A percentile compares a stretch with the other conserved stretches of the same genome.
These are phyloP conservation scores for Alloteropsis semialata DNA, from an alignment of 176 grass and related monocot genomes.

Conservation along the genomic window DNA sequence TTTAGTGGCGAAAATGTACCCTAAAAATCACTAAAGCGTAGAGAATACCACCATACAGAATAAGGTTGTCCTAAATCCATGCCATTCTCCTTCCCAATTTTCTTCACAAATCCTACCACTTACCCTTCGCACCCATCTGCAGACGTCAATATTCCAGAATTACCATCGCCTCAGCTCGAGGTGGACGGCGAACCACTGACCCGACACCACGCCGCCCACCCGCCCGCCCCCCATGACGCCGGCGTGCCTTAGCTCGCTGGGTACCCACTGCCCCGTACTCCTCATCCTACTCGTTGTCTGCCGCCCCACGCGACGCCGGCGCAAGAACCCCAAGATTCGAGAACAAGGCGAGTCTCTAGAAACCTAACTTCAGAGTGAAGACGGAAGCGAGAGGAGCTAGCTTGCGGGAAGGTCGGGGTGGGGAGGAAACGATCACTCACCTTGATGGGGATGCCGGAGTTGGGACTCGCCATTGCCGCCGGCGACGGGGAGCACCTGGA, in stretches of 20 bases:
- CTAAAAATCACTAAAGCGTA: neutral
- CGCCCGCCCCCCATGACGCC: neutral
- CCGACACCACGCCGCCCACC: too few species aligned
- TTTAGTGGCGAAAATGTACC: neutral
- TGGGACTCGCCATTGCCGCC: conserved; percentile 39
- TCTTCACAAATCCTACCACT: neutral
- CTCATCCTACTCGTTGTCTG: neutral
- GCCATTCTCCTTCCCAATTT: neutral
- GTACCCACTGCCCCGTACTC: neutral
- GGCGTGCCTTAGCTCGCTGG: neutral
- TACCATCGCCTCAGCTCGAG: neutral
- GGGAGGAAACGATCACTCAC: neutral
- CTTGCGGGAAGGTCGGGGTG: neutral
- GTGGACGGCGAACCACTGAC: neutral
- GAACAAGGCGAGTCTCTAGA: neutral
- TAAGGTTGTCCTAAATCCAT: neutral
- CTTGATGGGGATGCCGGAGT: conserved; percentile 41
- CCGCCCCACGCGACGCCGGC: neutral
- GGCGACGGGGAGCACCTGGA: neutral
- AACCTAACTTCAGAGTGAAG: neutral
- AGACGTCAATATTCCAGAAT: neutral
- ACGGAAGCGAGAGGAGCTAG: neutral
- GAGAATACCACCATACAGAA: neutral
- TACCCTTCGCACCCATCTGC: neutral
- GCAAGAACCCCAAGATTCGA: neutral